phyloP scores from a whole-genome alignment of 805 yeast genomes.

The Candida argentea region DNA sequence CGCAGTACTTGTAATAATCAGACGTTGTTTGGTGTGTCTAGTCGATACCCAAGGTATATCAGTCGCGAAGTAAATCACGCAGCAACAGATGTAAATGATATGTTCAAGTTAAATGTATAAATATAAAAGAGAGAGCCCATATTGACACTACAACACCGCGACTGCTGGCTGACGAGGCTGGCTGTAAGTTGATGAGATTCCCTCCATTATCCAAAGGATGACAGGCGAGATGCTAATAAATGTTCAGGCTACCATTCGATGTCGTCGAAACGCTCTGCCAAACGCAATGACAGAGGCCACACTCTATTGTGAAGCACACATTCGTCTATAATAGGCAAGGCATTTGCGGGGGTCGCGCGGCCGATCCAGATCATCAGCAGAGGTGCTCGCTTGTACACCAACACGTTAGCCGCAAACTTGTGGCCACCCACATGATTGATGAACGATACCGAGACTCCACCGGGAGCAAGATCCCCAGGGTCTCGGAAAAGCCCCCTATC shows the following conservation, averaged over 20 bases:
- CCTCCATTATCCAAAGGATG: too few species aligned
- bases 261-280: conserved; percentile 42
- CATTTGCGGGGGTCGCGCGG: conserved; percentile 69
- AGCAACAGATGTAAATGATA: too few species aligned
- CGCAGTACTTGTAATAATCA: background rate
- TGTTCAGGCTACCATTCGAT: conserved; percentile 39
- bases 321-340: conserved; percentile 63
- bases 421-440: conserved; percentile 95
- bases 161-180: too few species aligned
- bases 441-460: conserved; percentile 62
- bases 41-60: too few species aligned
- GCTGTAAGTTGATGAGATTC: too few species aligned
- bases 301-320: conserved; percentile 61
- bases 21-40: too few species aligned
- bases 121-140: too few species aligned
- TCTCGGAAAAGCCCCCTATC: conserved; percentile 70
- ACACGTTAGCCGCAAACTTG: conserved; percentile 83
- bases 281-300: conserved; percentile 60
- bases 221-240: too few species aligned
- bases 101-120: too few species aligned
- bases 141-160: too few species aligned
- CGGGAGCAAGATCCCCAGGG: conserved; percentile 59
- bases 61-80: too few species aligned
- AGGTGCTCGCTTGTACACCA: conserved; percentile 51
- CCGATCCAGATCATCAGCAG: conserved; percentile 88